A percentile compares a stretch with the other conserved stretches of the same genome.
Conservation (phyloP, 2,329 filamentous ascomycete genomes). For the Graphilbum sp. region DNA sequence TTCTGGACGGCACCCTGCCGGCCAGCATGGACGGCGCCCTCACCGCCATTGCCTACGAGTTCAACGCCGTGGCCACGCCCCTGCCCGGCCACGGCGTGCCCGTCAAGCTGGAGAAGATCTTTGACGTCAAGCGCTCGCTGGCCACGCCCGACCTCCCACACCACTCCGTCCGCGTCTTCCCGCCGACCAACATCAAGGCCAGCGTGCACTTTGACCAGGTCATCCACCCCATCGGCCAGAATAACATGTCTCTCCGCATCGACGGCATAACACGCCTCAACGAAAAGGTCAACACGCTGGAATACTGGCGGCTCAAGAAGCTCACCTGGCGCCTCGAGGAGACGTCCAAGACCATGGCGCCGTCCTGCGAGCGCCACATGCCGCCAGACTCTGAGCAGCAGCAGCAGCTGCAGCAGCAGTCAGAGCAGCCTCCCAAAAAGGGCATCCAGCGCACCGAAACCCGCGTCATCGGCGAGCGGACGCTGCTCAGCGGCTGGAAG, state of each 20-base stretch:
- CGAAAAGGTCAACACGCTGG: conserved; percentile 51
- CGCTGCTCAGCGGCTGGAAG: conserved; percentile 84
- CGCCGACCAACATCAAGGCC: conserved; percentile 84
- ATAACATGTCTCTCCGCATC: conserved; percentile 63
- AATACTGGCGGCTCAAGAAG: conserved; percentile 77
- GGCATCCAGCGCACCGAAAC: conserved; percentile 58
- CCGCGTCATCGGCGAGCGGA: conserved; percentile 63
- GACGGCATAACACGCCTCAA: conserved; percentile 69
- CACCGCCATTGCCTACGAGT: conserved; percentile 60
- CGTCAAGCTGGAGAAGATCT: conserved; percentile 47
- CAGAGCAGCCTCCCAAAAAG: conserved; percentile 31
- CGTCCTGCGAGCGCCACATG: conserved; percentile 63
- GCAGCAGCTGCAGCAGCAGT: conserved; percentile 22
- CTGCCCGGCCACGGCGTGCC: conserved; percentile 31
- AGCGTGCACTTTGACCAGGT: conserved; percentile 68
- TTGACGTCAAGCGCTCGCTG: conserved; percentile 67
- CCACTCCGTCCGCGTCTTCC: conserved; percentile 85
- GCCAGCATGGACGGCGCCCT: conserved; percentile 63
- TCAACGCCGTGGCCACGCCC: conserved; percentile 50
- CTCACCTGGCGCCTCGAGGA: conserved; percentile 90
- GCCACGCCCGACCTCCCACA: conserved; percentile 60
- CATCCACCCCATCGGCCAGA: conserved; percentile 72
- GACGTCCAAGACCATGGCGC: conserved; percentile 60
- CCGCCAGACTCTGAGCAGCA: conserved; percentile 31
- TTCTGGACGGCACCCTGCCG: conserved; percentile 74